phyloP scores from a whole-genome alignment of 306 rosid genomes.

The Pachyrhizus erosus region DNA sequence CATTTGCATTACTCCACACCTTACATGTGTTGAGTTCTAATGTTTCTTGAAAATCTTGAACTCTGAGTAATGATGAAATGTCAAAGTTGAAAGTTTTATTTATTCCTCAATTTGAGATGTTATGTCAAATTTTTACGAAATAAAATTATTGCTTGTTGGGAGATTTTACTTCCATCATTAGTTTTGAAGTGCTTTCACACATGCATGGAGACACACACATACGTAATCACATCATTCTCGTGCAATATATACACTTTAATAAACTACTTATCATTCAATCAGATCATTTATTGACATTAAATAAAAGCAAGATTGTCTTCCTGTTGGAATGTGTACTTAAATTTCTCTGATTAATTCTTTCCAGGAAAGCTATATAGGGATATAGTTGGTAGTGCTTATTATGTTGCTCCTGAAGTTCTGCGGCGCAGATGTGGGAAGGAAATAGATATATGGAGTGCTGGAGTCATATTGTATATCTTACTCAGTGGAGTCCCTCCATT shows the following conservation, averaged over 20 bases:
- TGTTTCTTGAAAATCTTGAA: background rate
- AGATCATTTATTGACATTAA: background rate
- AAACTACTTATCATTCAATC: background rate
- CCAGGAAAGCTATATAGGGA: conserved; percentile 85
- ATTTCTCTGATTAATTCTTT: conserved; percentile 34
- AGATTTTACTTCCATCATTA: conserved; percentile 14
- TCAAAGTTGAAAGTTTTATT: background rate
- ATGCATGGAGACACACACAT: background rate
- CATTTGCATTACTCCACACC: background rate
- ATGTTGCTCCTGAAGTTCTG: conserved; percentile 92
- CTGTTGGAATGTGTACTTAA: conserved; percentile 13
- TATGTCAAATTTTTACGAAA: conserved; percentile 15
- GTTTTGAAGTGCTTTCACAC: conserved; percentile 1
- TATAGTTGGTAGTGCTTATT: conserved; percentile 92
- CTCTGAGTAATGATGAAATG: background rate
- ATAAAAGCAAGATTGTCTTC: conserved; percentile 8
- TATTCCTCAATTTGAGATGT: background rate
- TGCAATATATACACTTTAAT: conserved; percentile 21
- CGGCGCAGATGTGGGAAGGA: conserved; percentile 83
- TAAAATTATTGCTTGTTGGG: background rate
- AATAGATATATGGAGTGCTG: conserved; percentile 92
- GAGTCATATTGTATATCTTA: conserved; percentile 81
- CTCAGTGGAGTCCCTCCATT: conserved; percentile 97
- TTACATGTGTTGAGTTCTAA: background rate
- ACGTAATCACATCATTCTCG: background rate